phyloP scores from a whole-genome alignment of 2,329 filamentous ascomycete genomes.

The Pyrenochaeta sp. region DNA sequence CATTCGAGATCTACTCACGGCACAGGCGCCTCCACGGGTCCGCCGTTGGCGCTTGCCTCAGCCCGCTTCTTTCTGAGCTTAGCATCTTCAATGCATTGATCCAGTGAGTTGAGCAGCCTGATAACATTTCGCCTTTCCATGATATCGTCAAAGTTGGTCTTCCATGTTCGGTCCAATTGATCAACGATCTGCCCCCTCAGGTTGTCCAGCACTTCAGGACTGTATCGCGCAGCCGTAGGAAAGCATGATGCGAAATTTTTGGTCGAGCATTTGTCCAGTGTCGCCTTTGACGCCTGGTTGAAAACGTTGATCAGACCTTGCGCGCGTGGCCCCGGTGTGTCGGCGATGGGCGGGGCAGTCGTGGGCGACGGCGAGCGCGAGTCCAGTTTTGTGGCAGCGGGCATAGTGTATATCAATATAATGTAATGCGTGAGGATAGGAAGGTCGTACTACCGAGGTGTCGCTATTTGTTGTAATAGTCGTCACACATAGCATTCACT shows the following conservation, averaged over 20 bases:
- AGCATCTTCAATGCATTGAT: conserved; percentile 67
- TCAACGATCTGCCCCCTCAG: conserved; percentile 67
- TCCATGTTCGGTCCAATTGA: conserved; percentile 65
- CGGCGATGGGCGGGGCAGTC: conserved; percentile 61
- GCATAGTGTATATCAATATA: conserved; percentile 35
- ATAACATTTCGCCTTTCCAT: conserved; percentile 65
- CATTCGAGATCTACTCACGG: conserved; percentile 53
- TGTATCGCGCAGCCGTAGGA: conserved; percentile 67
- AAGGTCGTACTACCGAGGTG: neutral
- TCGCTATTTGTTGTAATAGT: neutral
- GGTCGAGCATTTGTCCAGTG: conserved; percentile 68
- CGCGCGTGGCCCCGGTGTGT: conserved; percentile 67
- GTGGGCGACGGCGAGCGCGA: conserved; percentile 61
- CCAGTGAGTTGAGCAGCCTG: conserved; percentile 66
- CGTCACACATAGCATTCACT: neutral
- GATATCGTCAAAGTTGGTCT: conserved; percentile 68
- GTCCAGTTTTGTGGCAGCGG: conserved; percentile 35
- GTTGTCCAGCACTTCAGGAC: conserved; percentile 63
- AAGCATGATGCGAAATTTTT: conserved; percentile 70
- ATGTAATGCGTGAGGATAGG: neutral
- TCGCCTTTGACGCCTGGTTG: conserved; percentile 65
- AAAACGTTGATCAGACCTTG: conserved; percentile 68
- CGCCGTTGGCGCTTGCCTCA: conserved; percentile 48
- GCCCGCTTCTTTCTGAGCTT: conserved; percentile 59
- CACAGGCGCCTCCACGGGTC: conserved; percentile 46